These are phyloP conservation scores for Tephrocybe sp. DNA, from an alignment of 768 basidiomycete genomes.

Conservation along the genomic window DNA sequence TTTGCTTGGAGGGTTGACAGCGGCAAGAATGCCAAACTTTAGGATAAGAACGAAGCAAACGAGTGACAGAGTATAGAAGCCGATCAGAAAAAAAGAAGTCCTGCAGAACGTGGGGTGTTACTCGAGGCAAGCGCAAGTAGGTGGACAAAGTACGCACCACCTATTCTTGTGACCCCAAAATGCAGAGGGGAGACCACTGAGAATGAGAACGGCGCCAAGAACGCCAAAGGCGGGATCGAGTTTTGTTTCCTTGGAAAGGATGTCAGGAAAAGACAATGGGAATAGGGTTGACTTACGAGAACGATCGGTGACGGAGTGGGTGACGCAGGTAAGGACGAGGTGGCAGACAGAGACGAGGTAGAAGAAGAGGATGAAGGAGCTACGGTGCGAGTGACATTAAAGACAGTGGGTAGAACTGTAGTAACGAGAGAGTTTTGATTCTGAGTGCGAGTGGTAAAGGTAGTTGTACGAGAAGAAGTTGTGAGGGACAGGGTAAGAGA, in stretches of 20 bases:
- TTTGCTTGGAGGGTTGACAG: constrained; percentile 74
- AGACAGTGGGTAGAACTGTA: constrained; percentile 55
- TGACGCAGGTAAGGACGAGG: constrained; percentile 39
- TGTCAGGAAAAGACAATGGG: constrained; percentile 18
- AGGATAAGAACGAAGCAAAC: constrained; percentile 86
- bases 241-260: constrained; percentile 46
- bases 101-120: constrained; percentile 34
- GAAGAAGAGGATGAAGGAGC: constrained; percentile 41
- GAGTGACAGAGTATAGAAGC: constrained; percentile 86
- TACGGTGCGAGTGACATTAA: constrained; percentile 60
- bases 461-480: constrained; percentile 47
- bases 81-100: constrained; percentile 92
- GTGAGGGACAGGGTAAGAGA: constrained; percentile 54
- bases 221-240: constrained; percentile 90
- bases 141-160: constrained; percentile 54
- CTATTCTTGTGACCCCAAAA: constrained; percentile 95
- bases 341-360: constrained; percentile 31
- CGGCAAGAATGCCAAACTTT: constrained; percentile 82
- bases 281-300: constrained; percentile 28
- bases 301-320: constrained; percentile 41
- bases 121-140: constrained; percentile 10
- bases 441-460: constrained; percentile 44
- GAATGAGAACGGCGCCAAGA: constrained; percentile 81
- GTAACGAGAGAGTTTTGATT: constrained; percentile 46
- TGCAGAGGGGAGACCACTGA: constrained; percentile 86